Conservation (phyloP, 176 grass and related monocot genomes). For the Otatea glauca region DNA sequence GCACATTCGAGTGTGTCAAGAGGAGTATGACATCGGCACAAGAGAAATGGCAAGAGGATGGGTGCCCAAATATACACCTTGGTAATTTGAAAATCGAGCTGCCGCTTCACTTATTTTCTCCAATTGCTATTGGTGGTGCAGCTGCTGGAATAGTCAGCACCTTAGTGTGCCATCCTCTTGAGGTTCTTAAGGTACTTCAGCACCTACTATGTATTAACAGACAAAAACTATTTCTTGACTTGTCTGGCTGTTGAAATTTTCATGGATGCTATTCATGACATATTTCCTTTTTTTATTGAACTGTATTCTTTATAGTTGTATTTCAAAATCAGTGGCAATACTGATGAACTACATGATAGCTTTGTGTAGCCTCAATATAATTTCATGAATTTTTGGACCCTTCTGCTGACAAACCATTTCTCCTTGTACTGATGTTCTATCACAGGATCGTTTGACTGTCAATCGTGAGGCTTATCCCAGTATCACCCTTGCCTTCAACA, state of each 20-base stretch:
- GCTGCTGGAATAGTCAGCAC: conserved; percentile 73
- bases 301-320: background rate
- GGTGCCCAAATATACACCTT: conserved; percentile 41
- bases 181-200: conserved; percentile 71
- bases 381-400: background rate
- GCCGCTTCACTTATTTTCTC: conserved; percentile 54
- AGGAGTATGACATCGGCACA: conserved; percentile 52
- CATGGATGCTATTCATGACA: background rate
- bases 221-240: conserved; percentile 11
- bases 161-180: conserved; percentile 72
- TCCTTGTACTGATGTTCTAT: conserved; percentile 1
- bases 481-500: conserved; percentile 65
- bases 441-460: conserved; percentile 76
- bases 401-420: background rate
- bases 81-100: conserved; percentile 52
- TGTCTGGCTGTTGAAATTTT: background rate
- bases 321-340: background rate
- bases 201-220: background rate
- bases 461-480: conserved; percentile 68
- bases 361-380: conserved; percentile 10
- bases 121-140: conserved; percentile 63
- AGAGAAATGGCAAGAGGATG: conserved; percentile 58
- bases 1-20: conserved; percentile 71
- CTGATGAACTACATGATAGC: background rate
- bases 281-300: background rate